phyloP scores from a whole-genome alignment of 805 yeast genomes.

The Lachancea thermotolerans region DNA sequence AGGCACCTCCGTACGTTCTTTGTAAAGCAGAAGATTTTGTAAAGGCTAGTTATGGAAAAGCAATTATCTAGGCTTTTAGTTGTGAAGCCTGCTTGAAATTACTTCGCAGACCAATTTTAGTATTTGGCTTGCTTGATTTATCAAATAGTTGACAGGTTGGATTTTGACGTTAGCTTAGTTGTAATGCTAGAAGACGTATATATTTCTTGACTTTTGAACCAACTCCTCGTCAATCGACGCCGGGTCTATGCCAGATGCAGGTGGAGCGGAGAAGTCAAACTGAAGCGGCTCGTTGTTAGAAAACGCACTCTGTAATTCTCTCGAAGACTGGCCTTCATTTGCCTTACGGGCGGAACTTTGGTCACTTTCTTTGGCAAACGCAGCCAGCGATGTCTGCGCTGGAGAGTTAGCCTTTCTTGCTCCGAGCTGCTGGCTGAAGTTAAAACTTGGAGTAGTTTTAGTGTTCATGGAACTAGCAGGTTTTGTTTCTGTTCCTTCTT shows the following conservation, averaged over 20 bases:
- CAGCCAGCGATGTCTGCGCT: no score
- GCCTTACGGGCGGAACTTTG: neutral
- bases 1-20: slow-evolving; percentile 68
- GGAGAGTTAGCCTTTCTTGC: neutral
- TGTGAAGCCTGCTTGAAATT: neutral
- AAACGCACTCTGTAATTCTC: neutral
- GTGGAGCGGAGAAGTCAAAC: slow-evolving; percentile 1
- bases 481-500: neutral
- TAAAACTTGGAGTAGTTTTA: neutral
- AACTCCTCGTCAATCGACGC: neutral
- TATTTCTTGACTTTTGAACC: neutral
- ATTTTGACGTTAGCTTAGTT: no score
- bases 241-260: neutral
- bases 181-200: neutral
- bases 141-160: no score
- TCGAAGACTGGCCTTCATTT: neutral
- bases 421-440: neutral
- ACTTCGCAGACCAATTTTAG: neutral
- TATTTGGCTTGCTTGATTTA: no score
- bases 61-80: neutral
- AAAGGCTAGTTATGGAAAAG: slow-evolving; percentile 1
- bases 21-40: slow-evolving; percentile 60
- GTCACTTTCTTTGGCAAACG: neutral
- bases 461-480: neutral
- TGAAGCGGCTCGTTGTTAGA: neutral